Conservation (phyloP, 2,329 filamentous ascomycete genomes). For the Fusarium papillatum region DNA sequence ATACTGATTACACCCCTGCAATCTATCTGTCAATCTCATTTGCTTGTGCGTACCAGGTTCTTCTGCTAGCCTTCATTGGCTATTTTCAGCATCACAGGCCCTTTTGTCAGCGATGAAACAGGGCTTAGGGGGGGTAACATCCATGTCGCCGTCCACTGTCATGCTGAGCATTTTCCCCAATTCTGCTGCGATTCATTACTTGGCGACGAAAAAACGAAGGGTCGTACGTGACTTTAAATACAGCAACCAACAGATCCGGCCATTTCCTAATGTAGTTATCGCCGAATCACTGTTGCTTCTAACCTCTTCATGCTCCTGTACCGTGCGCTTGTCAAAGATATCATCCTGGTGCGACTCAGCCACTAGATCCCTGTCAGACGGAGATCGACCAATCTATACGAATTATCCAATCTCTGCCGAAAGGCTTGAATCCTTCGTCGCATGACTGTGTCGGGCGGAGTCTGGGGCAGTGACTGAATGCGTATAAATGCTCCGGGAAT, state of each 20-base stretch:
- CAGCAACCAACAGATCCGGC: neutral
- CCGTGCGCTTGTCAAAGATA: neutral
- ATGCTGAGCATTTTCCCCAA: neutral
- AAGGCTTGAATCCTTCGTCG: neutral
- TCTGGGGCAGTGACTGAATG: neutral
- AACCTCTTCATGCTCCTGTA: no score
- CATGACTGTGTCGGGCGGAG: neutral
- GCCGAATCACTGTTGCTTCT: neutral
- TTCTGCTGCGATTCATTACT: neutral
- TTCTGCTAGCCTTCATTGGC: neutral
- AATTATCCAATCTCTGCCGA: neutral
- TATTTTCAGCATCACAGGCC: neutral
- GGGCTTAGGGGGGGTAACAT: neutral
- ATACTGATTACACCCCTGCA: neutral
- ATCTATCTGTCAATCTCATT: neutral
- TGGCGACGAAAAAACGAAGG: neutral
- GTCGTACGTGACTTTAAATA: neutral
- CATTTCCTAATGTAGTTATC: neutral
- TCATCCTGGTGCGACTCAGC: neutral
- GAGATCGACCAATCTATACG: neutral
- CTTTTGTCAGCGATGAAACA: neutral
- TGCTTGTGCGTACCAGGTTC: neutral
- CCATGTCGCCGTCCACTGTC: neutral
- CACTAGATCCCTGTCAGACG: neutral
- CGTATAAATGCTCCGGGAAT: neutral